Evolutionary conservation across 2,329 filamentous ascomycete genomes (phyloP).

Genomic region (Colletotrichum australisinense): DNA sequence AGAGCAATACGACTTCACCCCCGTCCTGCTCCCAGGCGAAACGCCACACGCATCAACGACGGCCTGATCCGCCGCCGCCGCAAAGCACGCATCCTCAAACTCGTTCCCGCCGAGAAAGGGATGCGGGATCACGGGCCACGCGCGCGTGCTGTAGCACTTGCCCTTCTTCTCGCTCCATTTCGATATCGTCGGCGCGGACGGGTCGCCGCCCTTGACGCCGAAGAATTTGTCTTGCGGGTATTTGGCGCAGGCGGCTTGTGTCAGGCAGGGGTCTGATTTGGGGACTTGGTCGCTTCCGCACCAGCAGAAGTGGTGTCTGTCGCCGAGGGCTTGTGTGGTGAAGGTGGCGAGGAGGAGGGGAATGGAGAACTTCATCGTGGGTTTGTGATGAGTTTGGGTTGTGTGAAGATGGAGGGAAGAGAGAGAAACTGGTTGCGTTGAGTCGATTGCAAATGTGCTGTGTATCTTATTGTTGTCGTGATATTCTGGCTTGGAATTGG

Average conservation of each 20-base stretch:
- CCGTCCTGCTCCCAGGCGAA: neutral
- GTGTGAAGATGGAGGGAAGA: too few relatives aligned
- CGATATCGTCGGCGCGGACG: neutral
- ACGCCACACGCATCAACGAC: neutral
- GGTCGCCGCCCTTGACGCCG: neutral
- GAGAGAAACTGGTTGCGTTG: neutral
- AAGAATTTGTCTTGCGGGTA: slow-evolving; percentile 17
- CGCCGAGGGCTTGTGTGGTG: neutral
- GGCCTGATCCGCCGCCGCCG: neutral
- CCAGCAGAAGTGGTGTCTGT: slow-evolving; percentile 24
- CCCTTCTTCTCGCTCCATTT: slow-evolving; percentile 1
- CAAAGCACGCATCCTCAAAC: neutral
- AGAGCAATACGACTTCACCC: neutral
- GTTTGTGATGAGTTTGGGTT: too few relatives aligned
- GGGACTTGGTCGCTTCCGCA: neutral
- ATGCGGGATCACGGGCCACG: slow-evolving; percentile 11
- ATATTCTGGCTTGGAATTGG: neutral
- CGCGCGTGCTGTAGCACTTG: slow-evolving; percentile 1
- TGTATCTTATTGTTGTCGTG: neutral
- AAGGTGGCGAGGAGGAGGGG: neutral
- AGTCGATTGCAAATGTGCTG: neutral
- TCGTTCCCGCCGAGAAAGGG: slow-evolving; percentile 13
- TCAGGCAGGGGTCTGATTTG: neutral
- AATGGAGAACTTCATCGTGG: neutral
- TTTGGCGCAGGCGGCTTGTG: neutral